These are phyloP conservation scores for Claviceps sp. DNA, from an alignment of 2,329 filamentous ascomycete species.

Conservation along the genomic window DNA sequence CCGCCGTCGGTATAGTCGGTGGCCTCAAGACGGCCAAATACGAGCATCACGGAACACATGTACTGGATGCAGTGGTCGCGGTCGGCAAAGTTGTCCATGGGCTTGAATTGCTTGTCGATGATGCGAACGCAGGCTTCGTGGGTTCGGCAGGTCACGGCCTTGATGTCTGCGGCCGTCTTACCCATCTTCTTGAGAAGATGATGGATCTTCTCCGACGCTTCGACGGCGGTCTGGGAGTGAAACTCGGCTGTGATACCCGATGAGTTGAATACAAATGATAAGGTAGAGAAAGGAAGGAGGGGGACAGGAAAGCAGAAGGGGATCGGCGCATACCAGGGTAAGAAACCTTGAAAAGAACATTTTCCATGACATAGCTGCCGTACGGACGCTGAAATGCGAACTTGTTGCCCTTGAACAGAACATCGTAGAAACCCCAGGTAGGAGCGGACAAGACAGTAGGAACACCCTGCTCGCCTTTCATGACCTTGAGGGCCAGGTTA, in stretches of 20 bases:
- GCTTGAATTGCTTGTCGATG: slow-evolving; percentile 99
- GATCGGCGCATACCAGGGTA: slow-evolving; percentile 65
- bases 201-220: slow-evolving; percentile 82
- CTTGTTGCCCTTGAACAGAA: slow-evolving; percentile 88
- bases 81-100: slow-evolving; percentile 99
- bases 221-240: slow-evolving; percentile 96
- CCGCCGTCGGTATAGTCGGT: slow-evolving; percentile 86
- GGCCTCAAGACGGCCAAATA: slow-evolving; percentile 84
- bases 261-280: neutral
- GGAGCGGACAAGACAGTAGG: slow-evolving; percentile 87
- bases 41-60: slow-evolving; percentile 95
- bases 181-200: slow-evolving; percentile 68
- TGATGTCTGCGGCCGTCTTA: slow-evolving; percentile 89
- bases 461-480: slow-evolving; percentile 81
- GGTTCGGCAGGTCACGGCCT: slow-evolving; percentile 82
- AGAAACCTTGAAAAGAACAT: slow-evolving; percentile 98
- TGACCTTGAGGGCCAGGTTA: slow-evolving; percentile 79
- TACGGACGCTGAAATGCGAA: slow-evolving; percentile 95
- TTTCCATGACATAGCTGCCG: slow-evolving; percentile 99
- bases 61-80: slow-evolving; percentile 99
- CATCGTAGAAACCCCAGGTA: slow-evolving; percentile 97
- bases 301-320: neutral
- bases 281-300: neutral
- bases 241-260: slow-evolving; percentile 54
- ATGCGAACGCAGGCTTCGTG: slow-evolving; percentile 98